phyloP scores from a whole-genome alignment of 805 yeast species.

The Candida anglica region DNA sequence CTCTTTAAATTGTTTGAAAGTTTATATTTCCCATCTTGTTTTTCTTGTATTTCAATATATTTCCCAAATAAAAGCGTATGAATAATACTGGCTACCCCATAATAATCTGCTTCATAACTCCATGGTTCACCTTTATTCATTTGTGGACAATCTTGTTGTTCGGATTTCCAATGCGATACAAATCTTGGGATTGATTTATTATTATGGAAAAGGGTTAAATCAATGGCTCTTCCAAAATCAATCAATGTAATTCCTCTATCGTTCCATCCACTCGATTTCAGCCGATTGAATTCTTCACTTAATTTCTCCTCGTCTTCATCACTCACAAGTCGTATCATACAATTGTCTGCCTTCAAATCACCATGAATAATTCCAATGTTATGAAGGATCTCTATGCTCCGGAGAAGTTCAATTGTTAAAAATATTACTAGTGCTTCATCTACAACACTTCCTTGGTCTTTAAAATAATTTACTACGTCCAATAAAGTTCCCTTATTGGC shows the following conservation, averaged over 20 bases:
- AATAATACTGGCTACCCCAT: slow-evolving; percentile 71
- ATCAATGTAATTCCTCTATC: slow-evolving; percentile 58
- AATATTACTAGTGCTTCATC: slow-evolving; percentile 66
- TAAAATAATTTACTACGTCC: slow-evolving; percentile 57
- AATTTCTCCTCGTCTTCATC: slow-evolving; percentile 41
- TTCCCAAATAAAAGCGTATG: slow-evolving; percentile 73
- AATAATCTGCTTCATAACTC: slow-evolving; percentile 80
- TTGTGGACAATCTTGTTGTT: slow-evolving; percentile 70
- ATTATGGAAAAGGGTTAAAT: slow-evolving; percentile 51
- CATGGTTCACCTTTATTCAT: slow-evolving; percentile 59
- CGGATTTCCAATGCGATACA: slow-evolving; percentile 55
- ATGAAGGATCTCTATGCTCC: slow-evolving; percentile 61
- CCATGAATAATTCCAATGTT: slow-evolving; percentile 70
- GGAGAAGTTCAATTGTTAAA: slow-evolving; percentile 60
- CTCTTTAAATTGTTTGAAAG: slow-evolving; percentile 52
- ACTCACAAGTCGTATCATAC: slow-evolving; percentile 57
- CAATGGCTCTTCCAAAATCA: slow-evolving; percentile 82
- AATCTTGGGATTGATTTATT: slow-evolving; percentile 46
- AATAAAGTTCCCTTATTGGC: slow-evolving; percentile 68
- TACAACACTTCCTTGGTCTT: slow-evolving; percentile 19
- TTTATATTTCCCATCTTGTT: slow-evolving; percentile 20
- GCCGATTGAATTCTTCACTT: slow-evolving; percentile 29
- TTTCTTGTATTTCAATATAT: slow-evolving; percentile 44
- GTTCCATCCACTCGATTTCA: too few relatives aligned
- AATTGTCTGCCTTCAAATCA: slow-evolving; percentile 81